Percentiles rank a stretch among this genome's conserved stretches.
Evolutionary conservation across 148 eudicot genomes (phyloP).

Genomic region (Arctostaphylos glauca): DNA sequence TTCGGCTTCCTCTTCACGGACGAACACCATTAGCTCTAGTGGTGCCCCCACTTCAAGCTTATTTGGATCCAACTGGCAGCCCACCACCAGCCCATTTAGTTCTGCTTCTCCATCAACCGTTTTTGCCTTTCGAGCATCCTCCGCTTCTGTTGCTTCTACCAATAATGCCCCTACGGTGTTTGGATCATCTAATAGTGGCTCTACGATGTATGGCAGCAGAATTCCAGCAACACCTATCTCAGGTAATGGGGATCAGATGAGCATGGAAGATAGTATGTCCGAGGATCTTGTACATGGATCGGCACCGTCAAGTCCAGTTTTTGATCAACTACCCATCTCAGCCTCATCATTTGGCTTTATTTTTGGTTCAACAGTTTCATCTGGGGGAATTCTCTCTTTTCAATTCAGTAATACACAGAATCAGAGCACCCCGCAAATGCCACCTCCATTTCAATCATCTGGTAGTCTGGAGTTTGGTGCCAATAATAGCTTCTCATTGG

Average conservation of each 20-base stretch:
- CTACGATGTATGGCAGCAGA: constrained; percentile 33
- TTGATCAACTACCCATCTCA: too few species aligned
- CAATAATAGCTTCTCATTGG: constrained; percentile 80
- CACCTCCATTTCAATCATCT: constrained; percentile 59
- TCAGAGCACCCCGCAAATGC: constrained; percentile 42
- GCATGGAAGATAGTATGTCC: constrained; percentile 86
- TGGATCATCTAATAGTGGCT: too few species aligned
- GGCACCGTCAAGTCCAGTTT: too few species aligned
- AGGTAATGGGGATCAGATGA: constrained; percentile 56
- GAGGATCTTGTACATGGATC: constrained; percentile 83
- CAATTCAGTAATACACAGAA: constrained; percentile 67
- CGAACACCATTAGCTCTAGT: too few species aligned
- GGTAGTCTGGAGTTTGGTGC: constrained; percentile 58
- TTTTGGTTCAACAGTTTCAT: too few species aligned
- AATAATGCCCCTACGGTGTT: constrained; percentile 38
- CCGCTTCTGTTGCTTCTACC: constrained; percentile 32
- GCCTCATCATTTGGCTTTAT: too few species aligned
- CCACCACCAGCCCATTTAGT: too few species aligned
- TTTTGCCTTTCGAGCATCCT: constrained; percentile 47
- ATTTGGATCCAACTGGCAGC: too few species aligned
- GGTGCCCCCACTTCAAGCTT: too few species aligned
- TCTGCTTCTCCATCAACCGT: constrained; percentile 18
- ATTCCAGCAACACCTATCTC: constrained; percentile 27
- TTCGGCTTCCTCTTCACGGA: too few species aligned
- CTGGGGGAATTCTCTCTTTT: too few species aligned